Conservation (phyloP, 305 asterid genomes). For the Fraxinus dipetala region DNA sequence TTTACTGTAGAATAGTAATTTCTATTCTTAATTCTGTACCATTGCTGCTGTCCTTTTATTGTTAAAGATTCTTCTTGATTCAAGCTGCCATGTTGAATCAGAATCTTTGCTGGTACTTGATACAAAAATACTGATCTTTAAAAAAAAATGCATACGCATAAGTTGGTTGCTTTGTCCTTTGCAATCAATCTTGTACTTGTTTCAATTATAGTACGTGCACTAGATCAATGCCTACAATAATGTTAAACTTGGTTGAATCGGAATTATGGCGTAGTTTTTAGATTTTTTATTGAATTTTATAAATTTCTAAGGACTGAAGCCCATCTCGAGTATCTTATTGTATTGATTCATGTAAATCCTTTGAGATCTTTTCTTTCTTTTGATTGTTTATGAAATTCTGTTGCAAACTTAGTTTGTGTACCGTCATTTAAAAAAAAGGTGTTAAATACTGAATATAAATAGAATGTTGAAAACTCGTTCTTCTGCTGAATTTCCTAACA, state of each 20-base stretch:
- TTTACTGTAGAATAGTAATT: background rate
- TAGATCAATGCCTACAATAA: background rate
- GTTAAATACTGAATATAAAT: background rate
- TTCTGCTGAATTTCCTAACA: background rate
- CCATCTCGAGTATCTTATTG: background rate
- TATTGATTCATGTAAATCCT: background rate
- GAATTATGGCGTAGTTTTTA: background rate
- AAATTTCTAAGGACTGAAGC: background rate
- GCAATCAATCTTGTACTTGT: background rate
- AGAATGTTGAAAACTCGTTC: background rate
- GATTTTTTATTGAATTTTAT: background rate
- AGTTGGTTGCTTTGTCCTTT: background rate
- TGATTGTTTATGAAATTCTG: background rate
- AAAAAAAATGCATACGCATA: background rate
- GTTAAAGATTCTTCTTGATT: background rate
- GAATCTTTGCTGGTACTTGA: background rate
- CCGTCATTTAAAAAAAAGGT: background rate
- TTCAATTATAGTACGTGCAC: background rate
- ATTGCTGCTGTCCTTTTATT: background rate
- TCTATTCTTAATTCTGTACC: background rate
- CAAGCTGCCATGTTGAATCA: background rate
- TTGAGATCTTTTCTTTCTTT: background rate
- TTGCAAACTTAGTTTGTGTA: background rate
- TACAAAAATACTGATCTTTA: background rate
- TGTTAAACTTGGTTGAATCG: background rate